These are phyloP conservation scores for Colletotrichum gigasporum DNA, from an alignment of 2,329 filamentous ascomycete genomes.

Conservation along the genomic window DNA sequence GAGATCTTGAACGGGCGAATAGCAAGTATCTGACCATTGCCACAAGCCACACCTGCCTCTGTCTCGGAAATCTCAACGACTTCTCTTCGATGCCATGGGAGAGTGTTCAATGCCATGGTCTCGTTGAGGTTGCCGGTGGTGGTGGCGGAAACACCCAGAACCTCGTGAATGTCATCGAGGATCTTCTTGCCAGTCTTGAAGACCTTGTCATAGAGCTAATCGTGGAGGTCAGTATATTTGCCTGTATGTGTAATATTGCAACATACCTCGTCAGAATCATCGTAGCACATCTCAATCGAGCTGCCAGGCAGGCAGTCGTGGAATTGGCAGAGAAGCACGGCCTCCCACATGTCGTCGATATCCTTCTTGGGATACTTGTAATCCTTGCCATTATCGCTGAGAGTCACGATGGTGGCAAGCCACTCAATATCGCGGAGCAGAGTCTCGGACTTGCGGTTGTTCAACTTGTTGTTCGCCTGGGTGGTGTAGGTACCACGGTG, in stretches of 20 bases:
- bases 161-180: conserved; percentile 73
- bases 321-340: conserved; percentile 91
- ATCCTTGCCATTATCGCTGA: conserved; percentile 67
- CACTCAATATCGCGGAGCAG: conserved; percentile 89
- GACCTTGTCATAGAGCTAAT: conserved; percentile 79
- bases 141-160: conserved; percentile 69
- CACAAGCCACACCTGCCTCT: conserved; percentile 64
- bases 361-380: conserved; percentile 95
- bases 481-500: conserved; percentile 98
- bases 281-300: conserved; percentile 97
- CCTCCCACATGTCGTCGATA: conserved; percentile 97
- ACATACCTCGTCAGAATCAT: conserved; percentile 84
- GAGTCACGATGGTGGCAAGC: conserved; percentile 84
- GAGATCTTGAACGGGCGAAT: conserved; percentile 60
- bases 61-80: conserved; percentile 71
- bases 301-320: conserved; percentile 97
- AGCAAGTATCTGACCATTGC: conserved; percentile 61
- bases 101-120: conserved; percentile 79
- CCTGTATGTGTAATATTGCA: not conserved
- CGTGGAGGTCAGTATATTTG: conserved; percentile 36
- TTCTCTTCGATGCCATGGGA: conserved; percentile 85
- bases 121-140: conserved; percentile 52
- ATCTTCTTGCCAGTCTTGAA: conserved; percentile 80
- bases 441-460: conserved; percentile 88
- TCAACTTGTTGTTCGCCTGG: conserved; percentile 95